A percentile compares a stretch with the other conserved stretches of the same genome.
These are phyloP conservation scores for Cenchrus fungigraminus DNA, from an alignment of 176 grass and related monocot genomes.

Conservation along the genomic window DNA sequence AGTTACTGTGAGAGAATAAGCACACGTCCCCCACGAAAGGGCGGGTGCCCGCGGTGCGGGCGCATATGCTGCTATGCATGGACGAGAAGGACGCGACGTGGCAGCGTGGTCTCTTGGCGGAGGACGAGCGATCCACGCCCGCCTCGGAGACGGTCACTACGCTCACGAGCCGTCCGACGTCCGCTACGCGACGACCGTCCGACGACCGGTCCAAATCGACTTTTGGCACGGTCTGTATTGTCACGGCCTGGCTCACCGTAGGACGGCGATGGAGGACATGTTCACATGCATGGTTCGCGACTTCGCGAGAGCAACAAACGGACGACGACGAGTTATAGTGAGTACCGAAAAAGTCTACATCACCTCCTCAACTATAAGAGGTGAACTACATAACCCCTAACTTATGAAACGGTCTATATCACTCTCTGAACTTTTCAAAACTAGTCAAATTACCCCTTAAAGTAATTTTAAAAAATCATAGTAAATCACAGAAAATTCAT, in stretches of 20 bases:
- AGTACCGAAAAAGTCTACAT: no score
- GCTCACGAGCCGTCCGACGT: background rate
- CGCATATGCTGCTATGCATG: background rate
- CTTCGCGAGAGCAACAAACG: background rate
- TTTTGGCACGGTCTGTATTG: background rate
- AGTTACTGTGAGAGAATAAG: background rate
- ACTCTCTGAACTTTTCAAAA: no score
- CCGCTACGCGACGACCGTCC: slow-evolving; percentile 10
- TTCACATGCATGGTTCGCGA: background rate
- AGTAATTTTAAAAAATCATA: no score
- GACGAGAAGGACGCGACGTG: slow-evolving; percentile 42
- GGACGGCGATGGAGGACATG: background rate
- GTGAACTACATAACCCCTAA: no score
- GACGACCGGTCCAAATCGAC: background rate
- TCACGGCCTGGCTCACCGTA: background rate
- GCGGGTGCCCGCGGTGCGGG: no score
- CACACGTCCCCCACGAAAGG: no score
- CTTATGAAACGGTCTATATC: no score
- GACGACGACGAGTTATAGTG: background rate
- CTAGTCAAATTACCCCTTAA: no score
- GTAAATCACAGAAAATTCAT: no score
- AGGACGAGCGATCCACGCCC: background rate
- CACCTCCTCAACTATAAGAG: no score
- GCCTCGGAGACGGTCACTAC: background rate
- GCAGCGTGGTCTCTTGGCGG: background rate